Percentiles rank a stretch among this genome's conserved stretches.
phyloP scores from a whole-genome alignment of 768 basidiomycete genomes.

The Suillus paluster region DNA sequence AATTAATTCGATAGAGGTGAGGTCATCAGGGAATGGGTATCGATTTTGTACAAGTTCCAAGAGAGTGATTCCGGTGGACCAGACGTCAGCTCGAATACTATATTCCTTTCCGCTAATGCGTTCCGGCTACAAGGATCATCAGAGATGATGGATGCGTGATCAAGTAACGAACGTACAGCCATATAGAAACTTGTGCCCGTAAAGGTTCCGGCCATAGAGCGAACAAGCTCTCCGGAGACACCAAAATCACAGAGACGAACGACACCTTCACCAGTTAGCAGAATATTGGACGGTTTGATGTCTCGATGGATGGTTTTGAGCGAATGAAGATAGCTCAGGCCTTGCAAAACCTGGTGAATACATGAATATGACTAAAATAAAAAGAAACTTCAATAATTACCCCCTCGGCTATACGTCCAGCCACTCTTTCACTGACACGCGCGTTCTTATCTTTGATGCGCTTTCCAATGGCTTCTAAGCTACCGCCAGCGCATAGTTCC shows the following conservation, averaged over 20 bases:
- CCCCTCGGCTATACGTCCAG: slow-evolving; percentile 92
- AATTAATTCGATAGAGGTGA: slow-evolving; percentile 93
- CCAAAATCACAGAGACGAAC: slow-evolving; percentile 97
- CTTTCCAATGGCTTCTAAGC: slow-evolving; percentile 87
- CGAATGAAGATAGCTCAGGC: slow-evolving; percentile 91
- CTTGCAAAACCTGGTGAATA: slow-evolving; percentile 71
- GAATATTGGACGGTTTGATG: slow-evolving; percentile 93
- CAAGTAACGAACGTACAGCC: slow-evolving; percentile 71
- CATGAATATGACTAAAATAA: slow-evolving; percentile 14
- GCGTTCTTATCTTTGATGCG: slow-evolving; percentile 79
- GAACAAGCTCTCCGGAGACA: slow-evolving; percentile 93
- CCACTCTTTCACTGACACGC: slow-evolving; percentile 84
- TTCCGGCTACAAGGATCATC: slow-evolving; percentile 66
- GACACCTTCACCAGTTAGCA: slow-evolving; percentile 86
- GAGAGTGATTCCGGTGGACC: slow-evolving; percentile 95
- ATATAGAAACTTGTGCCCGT: slow-evolving; percentile 98
- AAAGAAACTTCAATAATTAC: slow-evolving; percentile 48
- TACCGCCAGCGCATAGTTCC: slow-evolving; percentile 89
- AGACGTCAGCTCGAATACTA: slow-evolving; percentile 95
- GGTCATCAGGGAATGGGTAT: slow-evolving; percentile 92
- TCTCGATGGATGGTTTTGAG: slow-evolving; percentile 94
- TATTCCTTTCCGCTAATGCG: slow-evolving; percentile 92
- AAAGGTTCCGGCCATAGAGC: slow-evolving; percentile 91
- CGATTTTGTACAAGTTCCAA: slow-evolving; percentile 93
- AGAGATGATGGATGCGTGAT: neutral